Conservation (phyloP, 345 rosid species). For the Salix arbutifolia region DNA sequence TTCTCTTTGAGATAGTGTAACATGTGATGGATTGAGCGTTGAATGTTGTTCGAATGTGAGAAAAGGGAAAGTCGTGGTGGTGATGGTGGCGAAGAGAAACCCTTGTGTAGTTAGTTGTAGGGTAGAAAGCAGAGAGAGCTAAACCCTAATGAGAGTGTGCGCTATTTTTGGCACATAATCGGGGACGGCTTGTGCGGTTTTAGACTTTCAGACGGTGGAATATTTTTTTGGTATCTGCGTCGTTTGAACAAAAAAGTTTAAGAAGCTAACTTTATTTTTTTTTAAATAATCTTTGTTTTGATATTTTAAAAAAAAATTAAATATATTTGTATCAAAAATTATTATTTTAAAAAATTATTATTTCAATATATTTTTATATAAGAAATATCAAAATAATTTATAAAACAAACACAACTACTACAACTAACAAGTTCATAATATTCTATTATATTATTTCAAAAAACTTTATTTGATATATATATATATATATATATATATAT, state of each 20-base stretch:
- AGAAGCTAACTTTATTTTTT: slow-evolving; percentile 8
- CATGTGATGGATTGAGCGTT: not conserved
- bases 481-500: too few species aligned
- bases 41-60: not conserved
- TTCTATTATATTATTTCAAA: too few species aligned
- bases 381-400: too few species aligned
- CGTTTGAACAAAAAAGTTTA: not conserved
- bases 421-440: too few species aligned
- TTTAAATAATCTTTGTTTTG: slow-evolving; percentile 33
- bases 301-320: too few species aligned
- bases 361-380: too few species aligned
- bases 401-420: too few species aligned
- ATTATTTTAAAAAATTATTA: too few species aligned
- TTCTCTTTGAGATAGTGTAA: not conserved
- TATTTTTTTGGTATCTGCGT: not conserved
- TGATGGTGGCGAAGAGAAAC: not conserved
- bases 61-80: not conserved
- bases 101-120: not conserved
- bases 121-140: not conserved
- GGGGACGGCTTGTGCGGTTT: not conserved
- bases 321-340: too few species aligned
- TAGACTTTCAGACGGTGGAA: not conserved
- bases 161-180: not conserved
- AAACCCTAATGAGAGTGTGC: not conserved
- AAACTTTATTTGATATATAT: too few species aligned